Conservation (phyloP, 305 asterid genomes). For the Ruellia speciosa region DNA sequence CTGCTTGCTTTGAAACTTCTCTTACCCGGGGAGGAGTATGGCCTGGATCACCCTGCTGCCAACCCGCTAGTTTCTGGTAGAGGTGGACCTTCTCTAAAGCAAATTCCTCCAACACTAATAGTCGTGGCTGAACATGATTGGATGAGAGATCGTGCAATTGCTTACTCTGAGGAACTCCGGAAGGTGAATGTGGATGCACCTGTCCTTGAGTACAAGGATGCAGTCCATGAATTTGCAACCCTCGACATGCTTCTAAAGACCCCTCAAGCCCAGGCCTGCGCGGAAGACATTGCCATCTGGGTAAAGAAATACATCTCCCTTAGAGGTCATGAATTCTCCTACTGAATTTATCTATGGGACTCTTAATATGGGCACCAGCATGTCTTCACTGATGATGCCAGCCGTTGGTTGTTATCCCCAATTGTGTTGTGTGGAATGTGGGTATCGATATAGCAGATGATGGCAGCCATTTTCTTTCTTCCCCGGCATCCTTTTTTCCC, state of each 20-base stretch:
- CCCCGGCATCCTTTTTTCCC: not conserved
- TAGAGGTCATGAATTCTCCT: slow-evolving; percentile 84
- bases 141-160: slow-evolving; percentile 92
- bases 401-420: no score
- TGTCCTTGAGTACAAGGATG: slow-evolving; percentile 75
- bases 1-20: slow-evolving; percentile 71
- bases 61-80: slow-evolving; percentile 56
- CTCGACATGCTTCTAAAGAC: slow-evolving; percentile 81
- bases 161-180: slow-evolving; percentile 77
- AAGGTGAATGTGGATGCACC: slow-evolving; percentile 83
- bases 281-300: slow-evolving; percentile 82
- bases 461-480: no score
- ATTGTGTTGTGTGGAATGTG: not conserved
- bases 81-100: slow-evolving; percentile 63
- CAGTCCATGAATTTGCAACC: slow-evolving; percentile 81
- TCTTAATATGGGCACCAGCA: no score
- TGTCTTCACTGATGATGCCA: no score
- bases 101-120: slow-evolving; percentile 89
- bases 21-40: slow-evolving; percentile 62
- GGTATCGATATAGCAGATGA: no score
- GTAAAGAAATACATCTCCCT: slow-evolving; percentile 78
- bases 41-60: slow-evolving; percentile 70
- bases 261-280: slow-evolving; percentile 86
- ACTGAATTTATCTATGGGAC: no score
- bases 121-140: slow-evolving; percentile 83